Evolutionary conservation across 2,329 filamentous ascomycete species (phyloP), one percentile per base, ranked within the genome.

Genomic region (Elsinoe arachidis): DNA sequence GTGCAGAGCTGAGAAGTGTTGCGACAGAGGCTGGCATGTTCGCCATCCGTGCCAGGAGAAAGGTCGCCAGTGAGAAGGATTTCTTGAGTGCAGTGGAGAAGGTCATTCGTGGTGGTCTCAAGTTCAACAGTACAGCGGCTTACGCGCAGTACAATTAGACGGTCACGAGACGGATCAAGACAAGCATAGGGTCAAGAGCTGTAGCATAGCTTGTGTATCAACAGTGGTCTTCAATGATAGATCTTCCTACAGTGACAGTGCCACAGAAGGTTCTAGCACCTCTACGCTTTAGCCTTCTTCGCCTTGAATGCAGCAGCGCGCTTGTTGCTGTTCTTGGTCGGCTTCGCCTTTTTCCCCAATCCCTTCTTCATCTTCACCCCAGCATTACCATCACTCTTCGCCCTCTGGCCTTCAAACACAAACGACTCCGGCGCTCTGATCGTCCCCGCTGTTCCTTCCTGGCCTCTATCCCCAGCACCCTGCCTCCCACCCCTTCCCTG

Each of bases 11-110:
- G 71, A 84, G 93, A 68, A 95, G 90, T 76, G 93, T 99, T 60
- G 96, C 93, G 65, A 99, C 93, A 7, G 93, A 99, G 75, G 92
- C 93, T 1, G 93, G 93, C 64, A 97, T 99, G 92, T 99, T 95
- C 69, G 93, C 93, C 60, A 96, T 99, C 63, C 84, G 93, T 47
- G 89, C 89, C 37, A 79, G 93, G 71, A 86, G 93, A 76, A 99
- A 99, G 87, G 90, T 99, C 14, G 93, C 93, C 0, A 92, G 91
- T 1, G 93, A 99, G 80, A 97, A 99, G 82, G 93, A 99, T 75
- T 99, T 99, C 76, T 76, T 99, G 66, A 91, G 89, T 58, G 92
- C 93, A 2, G 93, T 99, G 61, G 93, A 99, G 80, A 99, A 99
- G 84, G 93, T 99, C 62, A 97, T 97, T 78, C 96, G 96, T 82